Evolutionary conservation across 148 eudicot genomes (phyloP), one percentile per base, ranked within the genome.

Genomic region (Chenopodium suecicum): DNA sequence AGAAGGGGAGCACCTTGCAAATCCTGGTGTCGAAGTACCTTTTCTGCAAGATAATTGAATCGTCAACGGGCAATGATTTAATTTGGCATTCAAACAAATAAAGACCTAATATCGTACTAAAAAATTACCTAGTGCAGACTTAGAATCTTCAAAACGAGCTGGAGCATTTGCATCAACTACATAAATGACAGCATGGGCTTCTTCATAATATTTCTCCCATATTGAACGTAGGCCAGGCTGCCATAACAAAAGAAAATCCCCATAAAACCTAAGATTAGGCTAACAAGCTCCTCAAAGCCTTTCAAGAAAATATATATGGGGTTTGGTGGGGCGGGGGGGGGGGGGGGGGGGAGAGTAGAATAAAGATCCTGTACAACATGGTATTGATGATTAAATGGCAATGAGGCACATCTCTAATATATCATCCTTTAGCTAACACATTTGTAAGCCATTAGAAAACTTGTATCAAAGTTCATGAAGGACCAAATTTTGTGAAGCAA

Each of bases 171-270:
- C 95, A 90, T 96, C 99, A 56, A 96, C 88, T 44, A 96, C 97
- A 90, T 87, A 96, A 70, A 96, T 86, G 47, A 96, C 93, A 83
- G 99, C 98, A 91, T 96, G 98, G 75, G 99, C 98, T 91, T 96
- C 99, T 85, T 96, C 99, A 85, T 94, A 96, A 80, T 96, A 96
- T 79, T 96, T 96, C 79, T 96, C 99, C 99, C 99, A 96, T 56
- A 96, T 96, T 4, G 99, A 94, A 72, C 99, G 98, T 80, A 96
- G 98, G 84, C 99, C 99, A 76, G 87, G 88, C 99, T 96, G 87
- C 79, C 85, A 86, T 67, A 78, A 79, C 60, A 83, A 75, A 73
- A 44, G 16, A 81, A 32, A n/a, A 32, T 64, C 17, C 16, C 64
- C 73, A 73, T 71, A 80, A 12, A 72, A 70, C 71, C 41, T 13